Evolutionary conservation across 345 rosid genomes (phyloP).

Genomic region (Camelina sativa): DNA sequence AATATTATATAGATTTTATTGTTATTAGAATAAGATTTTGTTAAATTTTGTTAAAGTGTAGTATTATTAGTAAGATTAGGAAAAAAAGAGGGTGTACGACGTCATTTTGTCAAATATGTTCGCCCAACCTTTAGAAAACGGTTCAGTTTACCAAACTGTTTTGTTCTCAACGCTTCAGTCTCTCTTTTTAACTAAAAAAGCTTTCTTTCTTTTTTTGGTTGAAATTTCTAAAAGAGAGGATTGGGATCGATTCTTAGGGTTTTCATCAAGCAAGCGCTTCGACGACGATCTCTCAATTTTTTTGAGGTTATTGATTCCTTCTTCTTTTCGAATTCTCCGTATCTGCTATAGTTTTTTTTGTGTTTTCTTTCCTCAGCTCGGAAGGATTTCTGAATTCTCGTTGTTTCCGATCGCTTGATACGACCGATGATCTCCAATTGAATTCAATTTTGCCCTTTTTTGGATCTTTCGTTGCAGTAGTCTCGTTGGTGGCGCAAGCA

Average conservation of each 20-base stretch:
- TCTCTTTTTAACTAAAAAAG: background rate
- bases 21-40: no score
- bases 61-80: no score
- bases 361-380: background rate
- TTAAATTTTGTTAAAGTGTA: no score
- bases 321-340: background rate
- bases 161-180: slow-evolving; percentile 24
- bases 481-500: slow-evolving; percentile 18
- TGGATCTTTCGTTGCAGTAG: slow-evolving; percentile 20
- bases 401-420: slow-evolving; percentile 14
- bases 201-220: background rate
- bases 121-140: slow-evolving; percentile 10
- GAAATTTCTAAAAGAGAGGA: background rate
- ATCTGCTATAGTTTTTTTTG: background rate
- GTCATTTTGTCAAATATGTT: background rate
- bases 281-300: slow-evolving; percentile 20
- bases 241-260: slow-evolving; percentile 34
- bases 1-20: no score
- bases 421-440: slow-evolving; percentile 17
- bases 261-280: background rate
- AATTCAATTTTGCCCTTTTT: background rate
- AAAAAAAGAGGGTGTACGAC: background rate
- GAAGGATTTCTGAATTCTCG: slow-evolving; percentile 14
- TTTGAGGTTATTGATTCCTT: slow-evolving; percentile 22
- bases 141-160: slow-evolving; percentile 5